phyloP scores from a whole-genome alignment of 1,284 basidiomycete genomes.

The Trametes sp. region DNA sequence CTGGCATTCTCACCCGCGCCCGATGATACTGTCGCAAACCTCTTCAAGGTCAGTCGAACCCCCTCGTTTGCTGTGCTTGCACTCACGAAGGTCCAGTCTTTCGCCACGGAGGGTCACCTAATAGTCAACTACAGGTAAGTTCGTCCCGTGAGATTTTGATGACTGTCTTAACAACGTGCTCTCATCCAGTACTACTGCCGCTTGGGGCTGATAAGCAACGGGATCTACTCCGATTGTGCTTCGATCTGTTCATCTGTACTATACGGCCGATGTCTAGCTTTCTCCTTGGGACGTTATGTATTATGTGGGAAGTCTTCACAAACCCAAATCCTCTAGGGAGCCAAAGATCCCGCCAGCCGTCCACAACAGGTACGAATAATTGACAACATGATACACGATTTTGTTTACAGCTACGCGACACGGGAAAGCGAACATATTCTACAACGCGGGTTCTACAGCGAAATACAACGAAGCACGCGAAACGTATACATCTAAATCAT shows the following conservation, averaged over 20 bases:
- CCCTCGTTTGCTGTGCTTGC: not conserved
- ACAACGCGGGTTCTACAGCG: constrained; percentile 9
- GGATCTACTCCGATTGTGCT: not conserved
- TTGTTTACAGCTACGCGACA: constrained; percentile 3
- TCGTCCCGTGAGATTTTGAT: not conserved
- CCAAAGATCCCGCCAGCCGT: no score
- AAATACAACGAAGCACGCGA: constrained; percentile 12
- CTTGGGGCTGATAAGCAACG: constrained; percentile 65
- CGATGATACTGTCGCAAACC: constrained; percentile 91
- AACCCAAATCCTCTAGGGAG: no score
- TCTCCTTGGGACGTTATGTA: no score
- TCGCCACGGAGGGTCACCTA: constrained; percentile 91
- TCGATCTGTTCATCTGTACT: no score
- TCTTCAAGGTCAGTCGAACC: constrained; percentile 74
- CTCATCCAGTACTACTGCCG: constrained; percentile 68
- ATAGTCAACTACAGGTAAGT: constrained; percentile 95
- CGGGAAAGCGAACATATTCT: constrained; percentile 3
- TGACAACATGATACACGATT: not conserved
- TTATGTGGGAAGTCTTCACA: no score
- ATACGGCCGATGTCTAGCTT: no score
- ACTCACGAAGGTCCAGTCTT: constrained; percentile 63
- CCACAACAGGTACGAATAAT: no score
- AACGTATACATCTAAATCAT: constrained; percentile 13
- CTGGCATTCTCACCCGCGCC: constrained; percentile 95
- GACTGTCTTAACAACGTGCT: not conserved